Evolutionary conservation across 2,329 filamentous ascomycete genomes (phyloP), one percentile per base, ranked within the genome.

Genomic region (Alternaria rosae): DNA sequence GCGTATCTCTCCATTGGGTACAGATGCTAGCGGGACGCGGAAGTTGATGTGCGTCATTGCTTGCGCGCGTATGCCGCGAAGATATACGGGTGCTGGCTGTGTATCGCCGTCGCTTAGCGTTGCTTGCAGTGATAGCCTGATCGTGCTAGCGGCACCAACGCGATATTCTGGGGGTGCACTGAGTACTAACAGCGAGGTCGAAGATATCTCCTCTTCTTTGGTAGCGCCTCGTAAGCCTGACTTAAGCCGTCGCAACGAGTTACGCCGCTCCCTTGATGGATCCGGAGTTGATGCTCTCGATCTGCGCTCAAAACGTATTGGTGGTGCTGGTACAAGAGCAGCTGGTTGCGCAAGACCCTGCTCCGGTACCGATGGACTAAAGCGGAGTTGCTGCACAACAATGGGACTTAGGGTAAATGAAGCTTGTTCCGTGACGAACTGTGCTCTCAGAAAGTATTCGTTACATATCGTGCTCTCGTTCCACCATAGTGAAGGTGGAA

Each of bases 401-500:
- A 70, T 57, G 2, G 61, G 62, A 9, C 67, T 65, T n/a, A 68
- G 50, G 1, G 61, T 65, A 50, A 67, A 68, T 10, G 66, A 67
- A 30, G 60, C 41, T 44, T 70, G 53, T 17, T 64, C 59, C 13
- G 58, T 59, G 25, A 65, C 30, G 15, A 66, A 63, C 32, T 66
- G 55, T 1, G 70, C 70, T 60, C 71, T 64, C 6, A 73, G 56
- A 6, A 62, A 65, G 59, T 72, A 73, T 17, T 72, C 64, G 41
- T 63, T 66, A 35, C 66, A 62, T 11, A 69, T 51, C 13, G 57
- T 63, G 15, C 52, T 67, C 25, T 68, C 62, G 6, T 65, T 57
- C 61, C 62, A 67, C 64, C 65, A 67, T 23, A 73, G 41, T 4
- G 64, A 67, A 5, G 70, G 70, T 7, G 70, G 70, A 10, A 73